Evolutionary conservation across 805 yeast genomes (phyloP), one percentile per base, ranked within the genome.

Genomic region (Candida easanensis): DNA sequence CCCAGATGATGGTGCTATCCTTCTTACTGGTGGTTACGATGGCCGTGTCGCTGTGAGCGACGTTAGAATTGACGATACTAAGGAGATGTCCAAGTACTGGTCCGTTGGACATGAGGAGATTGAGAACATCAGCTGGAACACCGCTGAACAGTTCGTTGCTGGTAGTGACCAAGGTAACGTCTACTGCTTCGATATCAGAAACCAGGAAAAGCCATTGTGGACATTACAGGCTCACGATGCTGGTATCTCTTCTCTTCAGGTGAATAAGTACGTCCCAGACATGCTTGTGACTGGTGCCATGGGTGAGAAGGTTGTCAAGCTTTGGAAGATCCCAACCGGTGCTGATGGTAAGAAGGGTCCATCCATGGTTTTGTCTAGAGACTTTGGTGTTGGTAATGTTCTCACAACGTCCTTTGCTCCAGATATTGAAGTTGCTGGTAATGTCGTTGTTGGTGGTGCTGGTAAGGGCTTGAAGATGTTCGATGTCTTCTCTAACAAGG

Each of bases 211-310:
- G 44, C 90, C 97, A 16, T 57, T 91, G 25, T 93, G 99, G 99
- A 88, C 96, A 3, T 72, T 93, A 54, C 96, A 93, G 64, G 98
- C 98, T 2, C 99, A 93, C 63, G 98, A 93, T 66, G 78, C 95
- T 3, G 97, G 96, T 48, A 84, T 93, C 48, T 84, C 97, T 4
- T 73, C 91, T 2, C 74, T 93, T 53, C 84, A 83, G 52, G 74
- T 82, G 28, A 90, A 88, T 66, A 60, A 62, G 20, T 76, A 70
- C 59, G 62, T 88, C 25, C 81, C 82, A 20, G 93, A 91, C 16
- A 67, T 87, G 72, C 64, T 93, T 59, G 79, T 82, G 19, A 88
- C 98, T 1, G 82, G 93, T 39, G 96, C 97, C 5, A 84, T 86
- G 89, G 87, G 90, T 43, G 99, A 93, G 57, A 87, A 86, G 65